A percentile compares a stretch with the other conserved stretches of the same genome.
These are phyloP conservation scores for Venturia pyrina DNA, from an alignment of 2,329 filamentous ascomycete genomes.

Conservation along the genomic window DNA sequence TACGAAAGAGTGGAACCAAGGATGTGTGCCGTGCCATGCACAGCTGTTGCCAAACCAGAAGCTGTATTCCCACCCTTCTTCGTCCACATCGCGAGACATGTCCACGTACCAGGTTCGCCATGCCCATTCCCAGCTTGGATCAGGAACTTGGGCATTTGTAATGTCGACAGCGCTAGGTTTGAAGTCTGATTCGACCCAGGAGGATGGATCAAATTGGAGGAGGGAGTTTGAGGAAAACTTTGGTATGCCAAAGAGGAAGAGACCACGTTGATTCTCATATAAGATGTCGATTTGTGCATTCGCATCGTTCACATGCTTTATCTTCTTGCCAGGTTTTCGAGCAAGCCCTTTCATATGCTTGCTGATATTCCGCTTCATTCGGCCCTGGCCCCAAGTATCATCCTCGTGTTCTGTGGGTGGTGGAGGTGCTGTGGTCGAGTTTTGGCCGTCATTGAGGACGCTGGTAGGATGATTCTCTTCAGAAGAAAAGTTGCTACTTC, in stretches of 20 bases:
- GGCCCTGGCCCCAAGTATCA: slow-evolving; percentile 15
- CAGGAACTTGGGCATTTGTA: slow-evolving; percentile 80
- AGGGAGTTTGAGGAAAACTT: slow-evolving; percentile 84
- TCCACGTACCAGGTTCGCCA: slow-evolving; percentile 64
- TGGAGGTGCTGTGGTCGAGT: not conserved
- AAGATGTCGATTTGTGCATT: slow-evolving; percentile 56
- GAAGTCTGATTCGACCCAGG: slow-evolving; percentile 65
- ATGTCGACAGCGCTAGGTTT: slow-evolving; percentile 57
- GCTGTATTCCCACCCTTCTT: slow-evolving; percentile 93
- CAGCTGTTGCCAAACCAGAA: slow-evolving; percentile 58
- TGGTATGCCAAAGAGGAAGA: slow-evolving; percentile 77
- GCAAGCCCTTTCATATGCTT: slow-evolving; percentile 20
- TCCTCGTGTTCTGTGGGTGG: not conserved
- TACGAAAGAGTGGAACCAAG: slow-evolving; percentile 95
- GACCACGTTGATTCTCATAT: slow-evolving; percentile 91
- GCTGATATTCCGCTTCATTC: slow-evolving; percentile 12
- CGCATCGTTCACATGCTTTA: slow-evolving; percentile 12
- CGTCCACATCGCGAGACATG: slow-evolving; percentile 74
- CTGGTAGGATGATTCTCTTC: not conserved
- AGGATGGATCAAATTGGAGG: slow-evolving; percentile 70
- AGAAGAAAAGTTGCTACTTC: not conserved
- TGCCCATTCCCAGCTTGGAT: slow-evolving; percentile 90
- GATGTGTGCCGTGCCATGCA: slow-evolving; percentile 74
- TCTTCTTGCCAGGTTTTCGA: slow-evolving; percentile 18
- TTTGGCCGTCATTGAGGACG: not conserved